Evolutionary conservation across 2,329 filamentous ascomycete genomes (phyloP).

Genomic region (Aspergillus ochraceus): DNA sequence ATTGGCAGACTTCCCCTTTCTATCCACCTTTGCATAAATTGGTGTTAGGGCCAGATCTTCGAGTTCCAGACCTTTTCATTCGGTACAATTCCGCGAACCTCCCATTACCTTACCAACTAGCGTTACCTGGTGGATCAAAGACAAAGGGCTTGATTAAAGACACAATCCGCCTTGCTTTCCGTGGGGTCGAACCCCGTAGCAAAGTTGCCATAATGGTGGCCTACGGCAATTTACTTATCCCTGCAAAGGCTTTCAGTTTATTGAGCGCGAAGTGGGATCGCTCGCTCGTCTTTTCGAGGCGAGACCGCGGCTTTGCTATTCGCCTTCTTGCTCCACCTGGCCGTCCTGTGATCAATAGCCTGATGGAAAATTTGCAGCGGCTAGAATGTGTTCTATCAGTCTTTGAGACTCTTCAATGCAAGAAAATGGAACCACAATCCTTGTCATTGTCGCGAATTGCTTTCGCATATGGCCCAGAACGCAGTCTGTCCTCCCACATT

Average conservation of each 20-base stretch:
- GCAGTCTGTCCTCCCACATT: slow-evolving; percentile 31
- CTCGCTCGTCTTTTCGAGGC: slow-evolving; percentile 34
- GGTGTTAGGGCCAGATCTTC: slow-evolving; percentile 28
- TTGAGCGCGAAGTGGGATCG: slow-evolving; percentile 30
- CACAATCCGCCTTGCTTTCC: slow-evolving; percentile 39
- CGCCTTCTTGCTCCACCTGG: slow-evolving; percentile 39
- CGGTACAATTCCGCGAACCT: slow-evolving; percentile 33
- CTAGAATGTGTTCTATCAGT: slow-evolving; percentile 39
- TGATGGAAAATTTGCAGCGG: slow-evolving; percentile 39
- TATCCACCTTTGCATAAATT: slow-evolving; percentile 32
- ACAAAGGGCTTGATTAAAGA: slow-evolving; percentile 32
- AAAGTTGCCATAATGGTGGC: slow-evolving; percentile 37
- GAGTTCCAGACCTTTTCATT: slow-evolving; percentile 37
- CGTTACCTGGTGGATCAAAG: slow-evolving; percentile 25
- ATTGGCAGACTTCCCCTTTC: slow-evolving; percentile 28
- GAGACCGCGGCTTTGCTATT: slow-evolving; percentile 38
- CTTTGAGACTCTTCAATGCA: slow-evolving; percentile 34
- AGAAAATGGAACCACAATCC: slow-evolving; percentile 31
- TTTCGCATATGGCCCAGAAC: slow-evolving; percentile 35
- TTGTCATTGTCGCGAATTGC: slow-evolving; percentile 36
- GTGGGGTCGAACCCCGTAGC: slow-evolving; percentile 36
- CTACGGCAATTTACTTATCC: slow-evolving; percentile 32
- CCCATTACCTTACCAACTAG: slow-evolving; percentile 31
- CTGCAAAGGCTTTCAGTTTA: slow-evolving; percentile 26
- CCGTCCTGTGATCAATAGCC: slow-evolving; percentile 32